Percentiles rank a stretch among this genome's conserved stretches.
Conservation (phyloP, 208 protist species). For the Herpetomonas tarakana region DNA sequence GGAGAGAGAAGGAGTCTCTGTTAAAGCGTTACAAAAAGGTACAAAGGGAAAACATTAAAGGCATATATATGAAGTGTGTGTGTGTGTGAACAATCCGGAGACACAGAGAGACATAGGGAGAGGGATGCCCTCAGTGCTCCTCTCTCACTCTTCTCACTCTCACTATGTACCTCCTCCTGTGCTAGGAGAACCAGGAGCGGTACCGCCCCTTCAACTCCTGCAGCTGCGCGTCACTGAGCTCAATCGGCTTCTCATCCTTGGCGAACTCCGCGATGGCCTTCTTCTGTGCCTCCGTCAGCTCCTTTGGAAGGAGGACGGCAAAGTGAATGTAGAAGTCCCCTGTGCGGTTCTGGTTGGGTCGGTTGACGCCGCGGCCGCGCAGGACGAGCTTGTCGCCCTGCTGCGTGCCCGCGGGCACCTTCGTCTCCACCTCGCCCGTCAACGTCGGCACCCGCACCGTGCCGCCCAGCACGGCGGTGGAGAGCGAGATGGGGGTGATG, state of each 20-base stretch:
- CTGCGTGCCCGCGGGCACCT: slow-evolving; percentile 83
- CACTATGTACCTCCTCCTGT: slow-evolving; percentile 5
- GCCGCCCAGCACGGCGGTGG: slow-evolving; percentile 75
- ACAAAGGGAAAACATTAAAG: slow-evolving; percentile 10
- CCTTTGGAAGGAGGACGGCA: slow-evolving; percentile 78
- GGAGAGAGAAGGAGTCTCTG: too few species aligned
- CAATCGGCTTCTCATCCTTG: slow-evolving; percentile 79
- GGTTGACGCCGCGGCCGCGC: slow-evolving; percentile 76
- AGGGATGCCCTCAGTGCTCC: not conserved
- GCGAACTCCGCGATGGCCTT: slow-evolving; percentile 77
- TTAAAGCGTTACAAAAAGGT: slow-evolving; percentile 10
- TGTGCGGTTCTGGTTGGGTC: slow-evolving; percentile 79
- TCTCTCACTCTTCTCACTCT: not conserved
- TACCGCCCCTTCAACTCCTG: slow-evolving; percentile 85
- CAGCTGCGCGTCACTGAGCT: slow-evolving; percentile 66
- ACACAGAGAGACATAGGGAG: slow-evolving; percentile 13
- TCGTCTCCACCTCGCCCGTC: slow-evolving; percentile 81
- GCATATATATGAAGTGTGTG: slow-evolving; percentile 5
- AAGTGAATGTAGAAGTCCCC: slow-evolving; percentile 92
- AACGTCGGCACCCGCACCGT: slow-evolving; percentile 75
- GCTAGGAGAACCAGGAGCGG: slow-evolving; percentile 73
- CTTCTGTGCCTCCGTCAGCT: slow-evolving; percentile 77
- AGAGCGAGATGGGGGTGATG: slow-evolving; percentile 74
- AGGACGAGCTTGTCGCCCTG: slow-evolving; percentile 89
- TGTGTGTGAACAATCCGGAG: slow-evolving; percentile 4